Percentiles rank a stretch among this genome's conserved stretches.
These are phyloP conservation scores for Oenanthe sinensis DNA, from an alignment of 129 eudicot species.

Conservation along the genomic window DNA sequence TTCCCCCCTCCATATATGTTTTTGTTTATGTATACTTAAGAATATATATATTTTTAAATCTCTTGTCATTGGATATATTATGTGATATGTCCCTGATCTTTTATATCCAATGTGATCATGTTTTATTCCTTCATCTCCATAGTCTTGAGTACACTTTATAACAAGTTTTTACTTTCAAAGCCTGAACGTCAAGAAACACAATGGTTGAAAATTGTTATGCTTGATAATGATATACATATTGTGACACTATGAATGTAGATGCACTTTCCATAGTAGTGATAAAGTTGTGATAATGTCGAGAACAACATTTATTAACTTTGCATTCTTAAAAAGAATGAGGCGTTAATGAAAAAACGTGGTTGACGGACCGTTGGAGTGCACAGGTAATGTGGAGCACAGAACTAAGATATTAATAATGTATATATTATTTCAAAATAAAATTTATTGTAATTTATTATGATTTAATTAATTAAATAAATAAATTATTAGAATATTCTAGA, in stretches of 20 bases:
- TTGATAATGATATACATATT: not conserved
- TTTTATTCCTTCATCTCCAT: not conserved
- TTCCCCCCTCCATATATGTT: not conserved
- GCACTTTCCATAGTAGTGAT: not conserved
- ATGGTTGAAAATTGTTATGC: not conserved
- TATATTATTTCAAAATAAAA: too few species aligned
- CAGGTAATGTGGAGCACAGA: too few species aligned
- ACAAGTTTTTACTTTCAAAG: not conserved
- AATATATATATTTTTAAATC: too few species aligned
- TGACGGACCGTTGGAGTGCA: too few species aligned
- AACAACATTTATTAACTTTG: not conserved
- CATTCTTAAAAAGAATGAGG: too few species aligned
- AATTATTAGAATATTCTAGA: too few species aligned
- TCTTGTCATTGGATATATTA: not conserved
- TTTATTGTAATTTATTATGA: too few species aligned
- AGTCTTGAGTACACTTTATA: not conserved
- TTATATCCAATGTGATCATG: not conserved
- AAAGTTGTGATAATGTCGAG: not conserved
- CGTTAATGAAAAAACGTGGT: too few species aligned
- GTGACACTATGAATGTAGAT: not conserved
- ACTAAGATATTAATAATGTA: too few species aligned
- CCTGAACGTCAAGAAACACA: not conserved
- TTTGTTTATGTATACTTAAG: not conserved
- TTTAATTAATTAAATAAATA: too few species aligned
- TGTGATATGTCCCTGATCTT: not conserved